Conservation (phyloP, 129 eudicot species). For the Deinandra increscens region DNA sequence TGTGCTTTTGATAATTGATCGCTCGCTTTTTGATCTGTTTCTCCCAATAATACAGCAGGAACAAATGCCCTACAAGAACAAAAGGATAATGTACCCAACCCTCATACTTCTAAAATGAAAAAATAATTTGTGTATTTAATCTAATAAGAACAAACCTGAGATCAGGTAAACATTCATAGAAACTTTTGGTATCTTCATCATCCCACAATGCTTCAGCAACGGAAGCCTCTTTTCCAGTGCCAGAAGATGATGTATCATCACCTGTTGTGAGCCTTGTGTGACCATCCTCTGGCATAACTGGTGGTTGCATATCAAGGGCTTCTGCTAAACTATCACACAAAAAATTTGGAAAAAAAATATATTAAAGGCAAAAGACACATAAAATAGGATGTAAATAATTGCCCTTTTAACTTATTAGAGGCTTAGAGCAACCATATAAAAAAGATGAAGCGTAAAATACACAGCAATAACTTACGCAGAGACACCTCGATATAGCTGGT, state of each 20-base stretch:
- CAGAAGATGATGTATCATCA: constrained; percentile 68
- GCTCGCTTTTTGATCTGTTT: constrained; percentile 65
- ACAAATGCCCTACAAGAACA: constrained; percentile 76
- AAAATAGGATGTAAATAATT: no score
- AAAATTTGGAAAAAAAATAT: neutral
- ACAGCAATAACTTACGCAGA: constrained; percentile 63
- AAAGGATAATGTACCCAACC: constrained; percentile 17
- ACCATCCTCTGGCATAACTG: constrained; percentile 96
- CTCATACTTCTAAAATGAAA: neutral
- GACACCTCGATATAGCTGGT: constrained; percentile 84
- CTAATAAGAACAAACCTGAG: constrained; percentile 58
- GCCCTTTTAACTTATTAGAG: no score
- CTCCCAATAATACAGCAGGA: constrained; percentile 95
- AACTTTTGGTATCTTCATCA: constrained; percentile 92
- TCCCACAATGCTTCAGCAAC: constrained; percentile 88
- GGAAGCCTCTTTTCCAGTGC: constrained; percentile 72
- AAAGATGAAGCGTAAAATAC: neutral
- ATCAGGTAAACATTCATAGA: constrained; percentile 89
- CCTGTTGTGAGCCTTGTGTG: constrained; percentile 86
- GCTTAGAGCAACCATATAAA: no score
- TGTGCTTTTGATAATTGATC: constrained; percentile 74
- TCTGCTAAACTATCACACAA: constrained; percentile 71
- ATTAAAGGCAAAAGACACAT: no score
- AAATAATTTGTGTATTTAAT: constrained; percentile 2
- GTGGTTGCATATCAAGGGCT: constrained; percentile 96